phyloP scores from a whole-genome alignment of 257 asterid genomes.

The Parsonsia alboflavescens region DNA sequence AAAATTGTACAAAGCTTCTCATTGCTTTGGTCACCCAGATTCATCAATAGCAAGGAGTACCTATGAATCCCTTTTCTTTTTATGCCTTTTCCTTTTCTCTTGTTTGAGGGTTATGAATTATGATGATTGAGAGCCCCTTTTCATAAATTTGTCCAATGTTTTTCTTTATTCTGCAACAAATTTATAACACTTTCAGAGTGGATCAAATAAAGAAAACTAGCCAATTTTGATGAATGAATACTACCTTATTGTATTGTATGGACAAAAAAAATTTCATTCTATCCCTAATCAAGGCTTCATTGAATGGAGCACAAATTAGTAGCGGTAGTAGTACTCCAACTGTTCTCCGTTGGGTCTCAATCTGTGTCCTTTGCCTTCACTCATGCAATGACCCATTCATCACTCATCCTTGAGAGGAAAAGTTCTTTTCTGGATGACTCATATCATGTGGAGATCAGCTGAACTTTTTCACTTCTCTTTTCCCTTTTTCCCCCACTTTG shows the following conservation, averaged over 20 bases:
- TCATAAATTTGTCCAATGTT: neutral
- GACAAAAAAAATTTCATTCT: too few species aligned
- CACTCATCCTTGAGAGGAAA: neutral
- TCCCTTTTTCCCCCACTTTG: neutral
- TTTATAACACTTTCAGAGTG: too few species aligned
- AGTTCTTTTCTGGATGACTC: neutral
- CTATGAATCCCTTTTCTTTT: neutral
- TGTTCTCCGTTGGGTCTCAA: neutral
- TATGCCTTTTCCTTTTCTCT: neutral
- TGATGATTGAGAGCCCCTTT: neutral
- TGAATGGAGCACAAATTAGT: constrained; percentile 3
- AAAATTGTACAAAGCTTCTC: neutral
- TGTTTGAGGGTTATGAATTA: neutral
- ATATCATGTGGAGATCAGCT: neutral
- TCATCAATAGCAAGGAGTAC: neutral
- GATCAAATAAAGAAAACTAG: too few species aligned
- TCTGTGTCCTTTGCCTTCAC: neutral
- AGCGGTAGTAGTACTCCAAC: neutral
- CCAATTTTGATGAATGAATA: too few species aligned
- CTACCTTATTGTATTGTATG: too few species aligned
- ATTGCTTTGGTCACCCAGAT: neutral
- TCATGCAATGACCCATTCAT: neutral
- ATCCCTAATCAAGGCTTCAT: too few species aligned
- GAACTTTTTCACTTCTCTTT: neutral
- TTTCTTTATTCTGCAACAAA: neutral